Percentiles rank a stretch among this genome's conserved stretches.
These are phyloP conservation scores for Suhomyces sp. DNA, from an alignment of 805 yeast genomes.

Conservation along the genomic window DNA sequence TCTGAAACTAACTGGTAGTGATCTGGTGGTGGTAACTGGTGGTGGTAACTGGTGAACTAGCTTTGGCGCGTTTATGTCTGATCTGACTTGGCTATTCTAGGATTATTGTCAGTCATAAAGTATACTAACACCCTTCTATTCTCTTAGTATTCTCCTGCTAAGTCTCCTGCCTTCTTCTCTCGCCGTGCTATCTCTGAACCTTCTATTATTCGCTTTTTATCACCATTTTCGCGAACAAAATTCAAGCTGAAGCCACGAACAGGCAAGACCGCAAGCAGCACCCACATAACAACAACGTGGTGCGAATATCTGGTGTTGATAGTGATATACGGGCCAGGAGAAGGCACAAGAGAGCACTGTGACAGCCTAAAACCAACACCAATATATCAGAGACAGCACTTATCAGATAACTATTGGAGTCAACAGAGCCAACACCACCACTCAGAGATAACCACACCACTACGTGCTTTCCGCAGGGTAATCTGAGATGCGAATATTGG, in stretches of 20 bases:
- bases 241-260: background rate
- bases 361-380: background rate
- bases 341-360: too few species aligned
- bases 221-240: background rate
- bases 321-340: background rate
- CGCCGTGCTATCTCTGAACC: background rate
- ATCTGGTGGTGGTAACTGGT: too few species aligned
- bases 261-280: background rate
- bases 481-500: constrained; percentile 12
- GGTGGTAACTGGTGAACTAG: too few species aligned
- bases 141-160: background rate
- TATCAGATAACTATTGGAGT: background rate
- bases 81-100: too few species aligned
- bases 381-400: too few species aligned
- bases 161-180: background rate
- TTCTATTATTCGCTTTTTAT: too few species aligned
- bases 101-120: too few species aligned
- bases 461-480: too few species aligned
- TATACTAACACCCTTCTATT: too few species aligned
- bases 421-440: background rate
- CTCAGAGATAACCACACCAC: too few species aligned
- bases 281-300: background rate
- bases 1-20: too few species aligned
- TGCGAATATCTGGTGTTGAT: background rate
- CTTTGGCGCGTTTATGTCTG: too few species aligned